These are phyloP conservation scores for Colletotrichum lini DNA, from an alignment of 2,329 filamentous ascomycete genomes.

Conservation along the genomic window DNA sequence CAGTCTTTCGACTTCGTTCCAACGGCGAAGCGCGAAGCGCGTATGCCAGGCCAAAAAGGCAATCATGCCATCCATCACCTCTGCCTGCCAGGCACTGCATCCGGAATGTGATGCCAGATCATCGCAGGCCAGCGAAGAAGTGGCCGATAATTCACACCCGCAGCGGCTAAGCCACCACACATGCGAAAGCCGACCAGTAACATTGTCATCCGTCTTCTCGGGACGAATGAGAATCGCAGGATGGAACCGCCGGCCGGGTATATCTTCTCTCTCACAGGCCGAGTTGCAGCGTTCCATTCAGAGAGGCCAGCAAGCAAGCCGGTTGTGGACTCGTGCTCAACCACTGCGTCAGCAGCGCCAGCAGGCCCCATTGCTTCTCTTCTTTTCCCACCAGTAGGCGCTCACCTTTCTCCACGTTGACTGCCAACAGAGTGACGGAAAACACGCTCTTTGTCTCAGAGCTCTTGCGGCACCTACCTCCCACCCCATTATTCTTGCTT, in stretches of 20 bases:
- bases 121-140: conserved; percentile 29
- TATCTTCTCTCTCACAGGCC: conserved; percentile 34
- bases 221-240: conserved; percentile 38
- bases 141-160: conserved; percentile 41
- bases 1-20: conserved; percentile 2
- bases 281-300: conserved; percentile 25
- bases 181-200: conserved; percentile 34
- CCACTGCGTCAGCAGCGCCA: conserved; percentile 10
- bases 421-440: conserved; percentile 10
- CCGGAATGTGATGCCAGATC: conserved; percentile 38
- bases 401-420: not conserved
- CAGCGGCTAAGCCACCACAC: conserved; percentile 43
- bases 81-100: conserved; percentile 17
- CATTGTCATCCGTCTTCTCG: conserved; percentile 25
- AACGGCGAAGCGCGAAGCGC: conserved; percentile 39
- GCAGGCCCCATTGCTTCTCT: conserved; percentile 8
- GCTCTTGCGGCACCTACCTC: conserved; percentile 23
- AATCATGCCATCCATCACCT: conserved; percentile 36
- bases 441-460: conserved; percentile 13
- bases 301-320: conserved; percentile 8
- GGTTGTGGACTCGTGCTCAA: conserved; percentile 7
- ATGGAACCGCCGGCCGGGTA: conserved; percentile 39
- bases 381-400: conserved; percentile 38
- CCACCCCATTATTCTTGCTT: not conserved
- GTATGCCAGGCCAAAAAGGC: conserved; percentile 23